Base-by-base conservation (phyloP, 495 filamentous ascomycete species). In the Penicillium nucicola region DNA sequence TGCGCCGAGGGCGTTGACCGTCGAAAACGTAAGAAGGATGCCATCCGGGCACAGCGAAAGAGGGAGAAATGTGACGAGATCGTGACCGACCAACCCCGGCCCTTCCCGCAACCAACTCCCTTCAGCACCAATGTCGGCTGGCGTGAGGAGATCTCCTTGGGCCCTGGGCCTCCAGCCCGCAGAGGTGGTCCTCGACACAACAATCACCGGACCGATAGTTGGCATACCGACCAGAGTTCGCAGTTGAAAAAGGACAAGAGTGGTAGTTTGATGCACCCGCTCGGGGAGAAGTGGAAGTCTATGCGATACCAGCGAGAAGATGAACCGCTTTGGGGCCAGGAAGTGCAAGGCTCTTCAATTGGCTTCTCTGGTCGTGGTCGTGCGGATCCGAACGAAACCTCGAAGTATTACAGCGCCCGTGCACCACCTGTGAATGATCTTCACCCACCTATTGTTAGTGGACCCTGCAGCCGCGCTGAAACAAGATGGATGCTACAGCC, bases 401-500 rank as follows among this genome's bases (percentile, higher is more conserved):
- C 73, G 31, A 76, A 76, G 61, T 90, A 91, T 64, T 83, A 82
- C 48, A 73, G 76, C 42, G 78, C 84, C n/a, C 75, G 77, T 20
- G 87, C 87, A 49, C 90, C 89, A 11, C 84, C 88, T 9, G 84
- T 95, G 53, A 93, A 93, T 64, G 89, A 95, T 53, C 77, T 88
- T 28, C 89, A 95, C 59, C 90, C 90, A 9, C 89, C 91, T 9
- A 85, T 92, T 44, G 89, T 95, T 42, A 87, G 88, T 63, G 84
- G 83, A 52, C 86, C 88, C 6, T 68, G 75, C 14, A 80, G 84
- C 61, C 78, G 75, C 42, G 82, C 81, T 19, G 87, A 85, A 45
- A 84, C 83, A n/a, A 71, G 72, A 57, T 96, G 91, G 91, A 93
- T 96, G 89, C 72, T 95, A 28, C 88, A 92, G 65, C 91, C 90